These are phyloP conservation scores for Diutina siamensis DNA, from an alignment of 1,139 yeast species.

Conservation along the genomic window DNA sequence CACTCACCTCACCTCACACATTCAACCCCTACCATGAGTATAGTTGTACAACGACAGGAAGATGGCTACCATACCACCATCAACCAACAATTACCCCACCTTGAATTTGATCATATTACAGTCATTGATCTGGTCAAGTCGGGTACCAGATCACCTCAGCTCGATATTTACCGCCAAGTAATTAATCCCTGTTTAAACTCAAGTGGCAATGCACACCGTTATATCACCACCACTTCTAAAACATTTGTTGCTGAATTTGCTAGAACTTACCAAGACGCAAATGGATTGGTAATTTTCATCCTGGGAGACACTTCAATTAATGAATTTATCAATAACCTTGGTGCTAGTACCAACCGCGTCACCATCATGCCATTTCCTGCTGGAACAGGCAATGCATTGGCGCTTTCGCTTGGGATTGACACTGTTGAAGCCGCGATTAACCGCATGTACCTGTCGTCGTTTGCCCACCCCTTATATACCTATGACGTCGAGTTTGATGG, in stretches of 20 bases:
- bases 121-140: slow-evolving; percentile 4
- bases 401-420: slow-evolving; percentile 44
- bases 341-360: slow-evolving; percentile 19
- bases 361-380: slow-evolving; percentile 49
- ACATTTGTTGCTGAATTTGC: slow-evolving; percentile 27
- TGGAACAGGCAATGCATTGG: slow-evolving; percentile 82
- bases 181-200: neutral
- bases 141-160: neutral
- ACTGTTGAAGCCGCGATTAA: slow-evolving; percentile 28
- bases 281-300: slow-evolving; percentile 37
- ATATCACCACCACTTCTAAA: slow-evolving; percentile 26
- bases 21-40: no score
- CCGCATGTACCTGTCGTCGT: slow-evolving; percentile 22
- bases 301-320: slow-evolving; percentile 75
- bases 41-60: no score
- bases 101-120: neutral
- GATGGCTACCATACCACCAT: neutral
- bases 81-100: neutral
- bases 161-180: neutral
- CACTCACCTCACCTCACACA: no score
- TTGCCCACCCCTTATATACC: slow-evolving; percentile 32
- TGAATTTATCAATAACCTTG: slow-evolving; percentile 53
- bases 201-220: slow-evolving; percentile 16
- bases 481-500: slow-evolving; percentile 41
- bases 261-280: slow-evolving; percentile 10